Conservation (phyloP, 441 rosid species). For the Adansonia rubrostipa region DNA sequence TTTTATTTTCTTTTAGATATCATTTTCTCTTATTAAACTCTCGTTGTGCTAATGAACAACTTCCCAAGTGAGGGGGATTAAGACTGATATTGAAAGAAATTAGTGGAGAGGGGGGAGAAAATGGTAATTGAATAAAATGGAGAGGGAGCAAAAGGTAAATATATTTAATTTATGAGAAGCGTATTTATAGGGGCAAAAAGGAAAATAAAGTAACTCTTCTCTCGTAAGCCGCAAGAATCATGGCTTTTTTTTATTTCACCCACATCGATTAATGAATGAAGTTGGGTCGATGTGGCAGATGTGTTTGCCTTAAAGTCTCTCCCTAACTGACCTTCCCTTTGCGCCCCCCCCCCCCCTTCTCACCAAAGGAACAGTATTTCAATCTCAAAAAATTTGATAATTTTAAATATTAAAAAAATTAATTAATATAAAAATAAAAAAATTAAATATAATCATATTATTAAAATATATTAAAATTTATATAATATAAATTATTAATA, state of each 20-base stretch:
- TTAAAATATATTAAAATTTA: too few species aligned
- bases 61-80: background rate
- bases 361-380: too few species aligned
- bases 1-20: too few species aligned
- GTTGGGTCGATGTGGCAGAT: constrained; percentile 42
- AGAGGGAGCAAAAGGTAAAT: constrained; percentile 28
- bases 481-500: too few species aligned
- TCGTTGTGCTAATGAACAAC: too few species aligned
- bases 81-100: background rate
- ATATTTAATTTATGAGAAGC: constrained; percentile 1
- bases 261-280: constrained; percentile 55
- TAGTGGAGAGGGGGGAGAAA: background rate
- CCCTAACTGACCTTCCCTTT: background rate
- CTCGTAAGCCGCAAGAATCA: constrained; percentile 59
- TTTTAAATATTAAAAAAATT: too few species aligned
- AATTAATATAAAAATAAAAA: too few species aligned
- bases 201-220: constrained; percentile 37
- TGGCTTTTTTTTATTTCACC: constrained; percentile 49
- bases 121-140: constrained; percentile 12
- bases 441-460: too few species aligned
- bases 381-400: too few species aligned
- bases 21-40: too few species aligned
- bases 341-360: too few species aligned
- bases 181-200: constrained; percentile 3
- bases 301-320: constrained; percentile 45